Percentiles rank a stretch among this genome's conserved stretches.
Evolutionary conservation across 1,284 basidiomycete genomes (phyloP).

Genomic region (Agaricales sp.): DNA sequence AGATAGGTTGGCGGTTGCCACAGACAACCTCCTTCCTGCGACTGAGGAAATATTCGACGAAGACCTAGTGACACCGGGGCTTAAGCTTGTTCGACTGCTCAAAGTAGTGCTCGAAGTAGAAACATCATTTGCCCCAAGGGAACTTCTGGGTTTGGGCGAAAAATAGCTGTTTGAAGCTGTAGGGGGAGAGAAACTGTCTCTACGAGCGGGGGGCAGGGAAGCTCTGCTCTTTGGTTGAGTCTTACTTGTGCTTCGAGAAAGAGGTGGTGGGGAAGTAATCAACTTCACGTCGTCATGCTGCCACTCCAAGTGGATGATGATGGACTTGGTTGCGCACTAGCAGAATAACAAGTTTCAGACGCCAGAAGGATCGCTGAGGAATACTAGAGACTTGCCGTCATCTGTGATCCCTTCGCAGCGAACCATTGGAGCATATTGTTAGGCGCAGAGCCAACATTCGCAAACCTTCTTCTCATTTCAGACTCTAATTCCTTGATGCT

Average conservation of each 20-base stretch:
- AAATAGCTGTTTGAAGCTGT: neutral
- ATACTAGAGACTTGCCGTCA: conserved; percentile 52
- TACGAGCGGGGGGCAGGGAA: neutral
- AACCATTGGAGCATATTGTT: conserved; percentile 89
- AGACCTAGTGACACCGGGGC: neutral
- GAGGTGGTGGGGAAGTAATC: conserved; percentile 13
- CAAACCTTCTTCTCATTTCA: conserved; percentile 50
- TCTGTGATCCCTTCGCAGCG: conserved; percentile 80
- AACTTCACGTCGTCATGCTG: conserved; percentile 47
- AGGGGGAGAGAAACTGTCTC: neutral
- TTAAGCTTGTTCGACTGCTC: neutral
- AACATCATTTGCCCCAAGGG: neutral
- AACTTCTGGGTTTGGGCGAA: neutral
- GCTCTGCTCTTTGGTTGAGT: conserved; percentile 14
- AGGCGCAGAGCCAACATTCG: conserved; percentile 65
- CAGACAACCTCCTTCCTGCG: neutral
- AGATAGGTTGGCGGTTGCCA: conserved; percentile 8
- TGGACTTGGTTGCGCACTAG: conserved; percentile 81
- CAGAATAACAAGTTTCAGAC: neutral
- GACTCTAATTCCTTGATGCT: conserved; percentile 32
- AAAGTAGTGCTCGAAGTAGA: neutral
- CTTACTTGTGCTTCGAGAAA: conserved; percentile 13
- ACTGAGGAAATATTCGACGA: neutral
- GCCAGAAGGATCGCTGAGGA: neutral
- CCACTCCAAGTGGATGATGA: conserved; percentile 85